Conservation (phyloP, 148 eudicot genomes). For the Polygonum maritimum region DNA sequence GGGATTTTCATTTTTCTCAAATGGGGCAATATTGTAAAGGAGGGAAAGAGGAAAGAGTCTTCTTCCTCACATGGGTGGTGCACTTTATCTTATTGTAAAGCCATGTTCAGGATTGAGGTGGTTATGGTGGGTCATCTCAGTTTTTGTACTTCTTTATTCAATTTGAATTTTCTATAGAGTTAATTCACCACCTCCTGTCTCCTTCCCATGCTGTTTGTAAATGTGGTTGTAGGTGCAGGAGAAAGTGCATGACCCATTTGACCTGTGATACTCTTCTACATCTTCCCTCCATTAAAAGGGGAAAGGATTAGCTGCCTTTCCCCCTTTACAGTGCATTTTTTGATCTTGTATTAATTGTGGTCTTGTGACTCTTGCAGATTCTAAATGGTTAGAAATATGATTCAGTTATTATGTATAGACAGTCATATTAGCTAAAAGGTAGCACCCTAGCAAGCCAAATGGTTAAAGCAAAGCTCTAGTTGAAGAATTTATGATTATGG, state of each 20-base stretch:
- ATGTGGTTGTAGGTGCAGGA: not conserved
- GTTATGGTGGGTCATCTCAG: not conserved
- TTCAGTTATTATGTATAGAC: not conserved
- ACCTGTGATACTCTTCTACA: not conserved
- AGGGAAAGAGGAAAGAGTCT: not conserved
- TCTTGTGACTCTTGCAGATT: not conserved
- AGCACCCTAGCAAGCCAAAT: not conserved
- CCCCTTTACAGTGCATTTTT: not conserved
- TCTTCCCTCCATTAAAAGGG: not conserved
- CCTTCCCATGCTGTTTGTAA: not conserved
- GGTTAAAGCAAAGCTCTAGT: not conserved
- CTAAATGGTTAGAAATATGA: not conserved
- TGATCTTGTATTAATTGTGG: not conserved
- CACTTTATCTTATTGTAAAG: slow-evolving; percentile 7
- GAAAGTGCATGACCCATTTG: not conserved
- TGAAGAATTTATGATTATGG: too few relatives aligned
- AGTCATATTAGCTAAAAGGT: not conserved
- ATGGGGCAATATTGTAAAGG: not conserved
- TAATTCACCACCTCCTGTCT: not conserved
- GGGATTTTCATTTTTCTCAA: not conserved
- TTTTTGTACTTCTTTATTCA: not conserved
- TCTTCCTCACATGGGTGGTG: slow-evolving; percentile 3
- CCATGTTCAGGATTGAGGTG: not conserved
- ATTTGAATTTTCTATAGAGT: not conserved
- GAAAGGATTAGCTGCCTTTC: not conserved